A percentile compares a stretch with the other conserved stretches of the same genome.
phyloP scores from a whole-genome alignment of 2,329 filamentous ascomycete genomes.

The Tolypocladium nubicola region DNA sequence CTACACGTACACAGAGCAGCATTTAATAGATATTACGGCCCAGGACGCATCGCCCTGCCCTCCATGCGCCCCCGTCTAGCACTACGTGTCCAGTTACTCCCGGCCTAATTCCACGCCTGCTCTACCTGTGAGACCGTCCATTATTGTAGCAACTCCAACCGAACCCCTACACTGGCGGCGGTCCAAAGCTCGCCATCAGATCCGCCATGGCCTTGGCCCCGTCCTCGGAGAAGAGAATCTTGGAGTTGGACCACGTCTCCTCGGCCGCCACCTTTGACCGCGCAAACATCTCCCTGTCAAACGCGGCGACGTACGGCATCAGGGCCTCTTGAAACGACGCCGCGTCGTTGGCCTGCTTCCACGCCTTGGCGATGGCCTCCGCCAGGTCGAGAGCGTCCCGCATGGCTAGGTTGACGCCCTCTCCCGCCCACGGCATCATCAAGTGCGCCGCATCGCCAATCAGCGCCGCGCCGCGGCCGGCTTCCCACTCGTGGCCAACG shows the following conservation, averaged over 20 bases:
- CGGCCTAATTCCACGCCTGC: not conserved
- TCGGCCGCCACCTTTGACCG: slow-evolving; percentile 3
- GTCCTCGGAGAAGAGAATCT: slow-evolving; percentile 2
- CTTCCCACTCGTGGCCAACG: slow-evolving; percentile 28
- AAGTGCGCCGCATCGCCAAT: slow-evolving; percentile 46
- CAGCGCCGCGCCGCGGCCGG: slow-evolving; percentile 31
- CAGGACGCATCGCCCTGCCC: not conserved
- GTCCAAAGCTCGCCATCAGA: slow-evolving; percentile 1
- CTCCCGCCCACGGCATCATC: slow-evolving; percentile 39
- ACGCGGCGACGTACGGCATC: slow-evolving; percentile 4
- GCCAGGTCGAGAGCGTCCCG: slow-evolving; percentile 36
- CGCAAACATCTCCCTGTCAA: slow-evolving; percentile 1
- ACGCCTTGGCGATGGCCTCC: slow-evolving; percentile 13
- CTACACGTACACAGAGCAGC: not conserved
- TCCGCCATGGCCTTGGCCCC: slow-evolving; percentile 4
- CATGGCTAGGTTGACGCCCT: slow-evolving; percentile 44
- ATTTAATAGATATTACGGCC: not conserved
- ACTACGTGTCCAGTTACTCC: too few species aligned
- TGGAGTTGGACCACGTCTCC: slow-evolving; percentile 3
- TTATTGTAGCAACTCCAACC: not conserved
- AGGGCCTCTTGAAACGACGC: slow-evolving; percentile 8
- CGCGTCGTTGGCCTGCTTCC: not conserved
- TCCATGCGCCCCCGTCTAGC: not conserved
- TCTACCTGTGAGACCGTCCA: not conserved
- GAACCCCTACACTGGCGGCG: not conserved